These are phyloP conservation scores for Dunaliella sp. DNA, from an alignment of 139 green algal genomes.

Conservation along the genomic window DNA sequence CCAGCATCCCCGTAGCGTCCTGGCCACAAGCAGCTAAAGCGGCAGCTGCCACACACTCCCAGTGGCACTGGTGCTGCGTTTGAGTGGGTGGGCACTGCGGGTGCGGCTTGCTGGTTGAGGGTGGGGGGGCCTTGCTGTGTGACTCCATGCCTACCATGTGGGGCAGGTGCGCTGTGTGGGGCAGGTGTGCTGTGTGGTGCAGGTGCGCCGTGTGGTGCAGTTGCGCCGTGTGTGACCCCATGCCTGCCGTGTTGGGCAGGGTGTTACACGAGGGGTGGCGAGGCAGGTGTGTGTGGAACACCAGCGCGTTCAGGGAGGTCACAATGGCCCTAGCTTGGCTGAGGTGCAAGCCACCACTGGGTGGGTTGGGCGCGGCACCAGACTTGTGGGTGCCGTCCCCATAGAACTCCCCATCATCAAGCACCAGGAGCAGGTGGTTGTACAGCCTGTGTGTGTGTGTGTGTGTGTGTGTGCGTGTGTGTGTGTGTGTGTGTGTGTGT, in stretches of 20 bases:
- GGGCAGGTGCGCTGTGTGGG: no score
- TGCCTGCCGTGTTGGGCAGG: background rate
- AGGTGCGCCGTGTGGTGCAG: background rate
- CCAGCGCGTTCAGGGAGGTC: constrained; percentile 73
- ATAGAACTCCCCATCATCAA: constrained; percentile 87
- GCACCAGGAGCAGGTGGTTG: constrained; percentile 73
- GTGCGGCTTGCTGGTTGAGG: no score
- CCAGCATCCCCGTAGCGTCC: constrained; percentile 29
- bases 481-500: no score
- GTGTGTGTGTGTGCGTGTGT: no score
- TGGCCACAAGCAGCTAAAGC: background rate
- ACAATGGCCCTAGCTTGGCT: constrained; percentile 60
- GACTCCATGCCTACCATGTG: no score
- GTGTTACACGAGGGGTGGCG: constrained; percentile 7
- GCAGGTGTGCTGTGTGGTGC: no score
- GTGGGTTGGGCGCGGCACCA: constrained; percentile 27
- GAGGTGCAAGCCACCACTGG: constrained; percentile 45
- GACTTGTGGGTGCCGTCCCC: background rate
- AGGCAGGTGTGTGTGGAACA: constrained; percentile 67
- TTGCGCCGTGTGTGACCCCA: no score
- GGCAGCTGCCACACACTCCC: no score
- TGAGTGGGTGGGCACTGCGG: no score
- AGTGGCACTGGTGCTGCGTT: no score
- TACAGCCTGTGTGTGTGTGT: constrained; percentile 42
- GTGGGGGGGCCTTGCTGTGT: background rate